These are phyloP conservation scores for Verbascum thapsus DNA, from an alignment of 257 asterid genomes.

Conservation along the genomic window DNA sequence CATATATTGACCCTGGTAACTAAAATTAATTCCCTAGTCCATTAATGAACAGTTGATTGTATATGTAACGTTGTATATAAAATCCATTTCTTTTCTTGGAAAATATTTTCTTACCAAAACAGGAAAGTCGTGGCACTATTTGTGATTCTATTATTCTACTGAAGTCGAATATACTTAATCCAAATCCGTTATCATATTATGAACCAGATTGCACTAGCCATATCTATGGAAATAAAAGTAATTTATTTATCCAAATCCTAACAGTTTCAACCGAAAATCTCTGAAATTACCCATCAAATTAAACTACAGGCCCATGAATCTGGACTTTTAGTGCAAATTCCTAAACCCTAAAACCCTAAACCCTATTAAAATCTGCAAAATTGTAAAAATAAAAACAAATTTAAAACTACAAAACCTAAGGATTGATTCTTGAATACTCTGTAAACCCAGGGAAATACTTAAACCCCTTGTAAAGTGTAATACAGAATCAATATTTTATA, in stretches of 20 bases:
- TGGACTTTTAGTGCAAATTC: neutral
- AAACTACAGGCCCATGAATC: neutral
- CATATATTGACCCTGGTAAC: too few species aligned
- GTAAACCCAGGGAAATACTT: too few species aligned
- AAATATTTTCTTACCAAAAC: conserved; percentile 5
- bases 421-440: too few species aligned
- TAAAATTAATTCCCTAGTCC: too few species aligned
- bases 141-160: neutral
- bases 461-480: too few species aligned
- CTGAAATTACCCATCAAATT: neutral
- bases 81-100: neutral
- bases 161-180: neutral
- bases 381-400: too few species aligned
- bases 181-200: neutral
- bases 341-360: conserved; percentile 2
- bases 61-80: too few species aligned
- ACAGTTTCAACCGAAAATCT: neutral
- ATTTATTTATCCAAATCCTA: neutral
- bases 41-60: too few species aligned
- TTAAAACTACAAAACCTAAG: too few species aligned
- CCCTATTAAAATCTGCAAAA: too few species aligned
- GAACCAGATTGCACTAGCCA: neutral
- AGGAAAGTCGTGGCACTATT: neutral
- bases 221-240: neutral
- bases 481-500: too few species aligned